A percentile compares a stretch with the other conserved stretches of the same genome.
phyloP scores from a whole-genome alignment of 129 eudicot genomes.

The Chrysanthemum lavandulifolium region DNA sequence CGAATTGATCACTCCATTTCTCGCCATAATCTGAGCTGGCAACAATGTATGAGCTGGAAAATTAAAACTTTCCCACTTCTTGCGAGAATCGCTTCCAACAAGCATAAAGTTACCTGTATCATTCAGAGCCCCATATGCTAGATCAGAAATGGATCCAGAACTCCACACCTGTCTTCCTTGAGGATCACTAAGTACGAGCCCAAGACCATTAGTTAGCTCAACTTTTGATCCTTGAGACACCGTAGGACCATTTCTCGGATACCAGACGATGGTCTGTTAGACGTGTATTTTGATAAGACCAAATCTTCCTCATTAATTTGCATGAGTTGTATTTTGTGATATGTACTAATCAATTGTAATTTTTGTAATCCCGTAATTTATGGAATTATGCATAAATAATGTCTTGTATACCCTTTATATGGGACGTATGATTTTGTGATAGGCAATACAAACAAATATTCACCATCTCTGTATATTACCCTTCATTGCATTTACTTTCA shows the following conservation, averaged over 20 bases:
- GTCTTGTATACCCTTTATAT: too few relatives aligned
- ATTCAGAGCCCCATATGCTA: background rate
- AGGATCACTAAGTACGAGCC: constrained; percentile 50
- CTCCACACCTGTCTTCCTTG: constrained; percentile 37
- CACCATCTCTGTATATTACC: too few relatives aligned
- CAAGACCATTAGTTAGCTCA: constrained; percentile 25
- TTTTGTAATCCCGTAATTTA: too few relatives aligned
- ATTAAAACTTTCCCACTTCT: background rate
- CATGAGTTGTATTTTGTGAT: too few relatives aligned
- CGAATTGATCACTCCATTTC: background rate
- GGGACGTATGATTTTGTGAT: too few relatives aligned
- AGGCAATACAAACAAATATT: too few relatives aligned
- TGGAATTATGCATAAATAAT: too few relatives aligned
- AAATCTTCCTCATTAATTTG: too few relatives aligned
- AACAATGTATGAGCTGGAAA: background rate
- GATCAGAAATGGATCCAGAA: constrained; percentile 6
- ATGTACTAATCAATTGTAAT: too few relatives aligned
- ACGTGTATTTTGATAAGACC: too few relatives aligned
- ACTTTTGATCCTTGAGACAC: constrained; percentile 42
- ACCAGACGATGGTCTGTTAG: constrained; percentile 52
- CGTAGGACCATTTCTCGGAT: constrained; percentile 13
- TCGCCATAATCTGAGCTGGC: background rate
- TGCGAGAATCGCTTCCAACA: background rate
- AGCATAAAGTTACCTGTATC: background rate
- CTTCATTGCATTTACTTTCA: too few relatives aligned